phyloP scores from a whole-genome alignment of 805 yeast genomes.

The Komagataella phaffii region DNA sequence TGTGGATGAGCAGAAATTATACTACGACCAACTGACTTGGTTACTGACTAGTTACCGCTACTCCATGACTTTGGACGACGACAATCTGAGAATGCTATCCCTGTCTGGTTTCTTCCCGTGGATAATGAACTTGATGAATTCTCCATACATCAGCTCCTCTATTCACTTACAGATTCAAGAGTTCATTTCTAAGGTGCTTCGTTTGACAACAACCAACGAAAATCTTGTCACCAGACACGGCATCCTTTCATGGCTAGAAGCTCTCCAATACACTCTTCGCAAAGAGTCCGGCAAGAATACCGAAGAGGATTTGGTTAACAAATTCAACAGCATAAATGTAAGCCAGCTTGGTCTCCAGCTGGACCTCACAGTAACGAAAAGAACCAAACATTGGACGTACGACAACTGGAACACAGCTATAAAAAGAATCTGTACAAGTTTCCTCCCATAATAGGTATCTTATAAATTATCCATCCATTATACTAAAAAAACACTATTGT shows the following conservation, averaged over 20 bases:
- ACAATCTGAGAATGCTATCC: conserved; percentile 42
- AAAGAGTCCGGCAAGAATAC: neutral
- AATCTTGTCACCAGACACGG: neutral
- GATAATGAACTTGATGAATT: conserved; percentile 37
- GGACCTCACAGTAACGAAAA: neutral
- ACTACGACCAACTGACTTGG: conserved; percentile 56
- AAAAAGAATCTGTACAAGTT: neutral
- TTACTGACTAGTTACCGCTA: conserved; percentile 24
- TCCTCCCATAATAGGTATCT: neutral
- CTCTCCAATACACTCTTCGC: neutral
- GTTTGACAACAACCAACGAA: conserved; percentile 26
- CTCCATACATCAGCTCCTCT: conserved; percentile 31
- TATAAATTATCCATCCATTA: neutral
- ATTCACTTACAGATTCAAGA: conserved; percentile 25
- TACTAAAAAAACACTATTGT: neutral
- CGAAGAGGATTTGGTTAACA: neutral
- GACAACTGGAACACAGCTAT: neutral
- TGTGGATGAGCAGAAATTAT: conserved; percentile 8
- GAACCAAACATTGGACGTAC: neutral
- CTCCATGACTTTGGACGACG: conserved; percentile 17
- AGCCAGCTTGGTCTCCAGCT: neutral
- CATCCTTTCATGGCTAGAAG: neutral
- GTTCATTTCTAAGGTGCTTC: conserved; percentile 29
- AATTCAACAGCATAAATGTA: neutral
- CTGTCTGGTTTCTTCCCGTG: conserved; percentile 54